Conservation (phyloP, 2,329 filamentous ascomycete species). For the Pseudohalonectria lignicola region DNA sequence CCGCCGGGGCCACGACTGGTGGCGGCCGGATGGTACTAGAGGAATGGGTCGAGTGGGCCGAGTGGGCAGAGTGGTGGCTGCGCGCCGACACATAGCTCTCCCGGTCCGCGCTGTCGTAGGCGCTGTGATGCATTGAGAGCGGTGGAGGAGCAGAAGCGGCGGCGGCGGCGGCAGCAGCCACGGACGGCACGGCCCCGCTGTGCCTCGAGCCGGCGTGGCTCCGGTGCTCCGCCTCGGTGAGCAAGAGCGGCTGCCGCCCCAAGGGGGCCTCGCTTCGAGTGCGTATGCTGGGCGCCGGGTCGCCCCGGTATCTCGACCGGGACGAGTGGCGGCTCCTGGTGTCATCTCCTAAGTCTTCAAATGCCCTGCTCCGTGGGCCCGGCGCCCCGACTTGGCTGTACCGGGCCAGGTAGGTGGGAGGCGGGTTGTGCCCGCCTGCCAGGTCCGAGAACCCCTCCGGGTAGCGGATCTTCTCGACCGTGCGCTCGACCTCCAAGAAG, state of each 20-base stretch:
- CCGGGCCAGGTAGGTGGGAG: conserved; percentile 22
- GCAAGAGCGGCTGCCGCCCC: conserved; percentile 22
- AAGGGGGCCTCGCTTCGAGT: conserved; percentile 29
- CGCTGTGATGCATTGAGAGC: conserved; percentile 5
- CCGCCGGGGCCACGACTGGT: conserved; percentile 7
- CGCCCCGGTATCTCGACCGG: conserved; percentile 21
- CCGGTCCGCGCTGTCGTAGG: conserved; percentile 20
- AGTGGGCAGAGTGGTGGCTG: conserved; percentile 23
- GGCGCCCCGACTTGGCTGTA: conserved; percentile 19
- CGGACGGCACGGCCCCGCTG: conserved; percentile 15
- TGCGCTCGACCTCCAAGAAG: conserved; percentile 24
- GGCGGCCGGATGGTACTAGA: conserved; percentile 21
- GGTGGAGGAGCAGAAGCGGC: conserved; percentile 6
- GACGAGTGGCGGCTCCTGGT: conserved; percentile 27
- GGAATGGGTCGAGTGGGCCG: no score
- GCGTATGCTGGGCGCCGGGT: conserved; percentile 18
- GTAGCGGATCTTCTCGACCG: conserved; percentile 25
- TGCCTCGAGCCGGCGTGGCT: conserved; percentile 28
- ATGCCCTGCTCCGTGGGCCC: conserved; percentile 14
- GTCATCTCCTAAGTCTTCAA: conserved; percentile 28
- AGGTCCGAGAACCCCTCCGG: conserved; percentile 19
- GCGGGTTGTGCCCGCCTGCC: conserved; percentile 17
- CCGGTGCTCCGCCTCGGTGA: conserved; percentile 27
- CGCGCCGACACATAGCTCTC: conserved; percentile 33
- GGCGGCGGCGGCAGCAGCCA: conserved; percentile 8